Conservation (phyloP, 768 basidiomycete species). For the Podaxis carcinomalis region DNA sequence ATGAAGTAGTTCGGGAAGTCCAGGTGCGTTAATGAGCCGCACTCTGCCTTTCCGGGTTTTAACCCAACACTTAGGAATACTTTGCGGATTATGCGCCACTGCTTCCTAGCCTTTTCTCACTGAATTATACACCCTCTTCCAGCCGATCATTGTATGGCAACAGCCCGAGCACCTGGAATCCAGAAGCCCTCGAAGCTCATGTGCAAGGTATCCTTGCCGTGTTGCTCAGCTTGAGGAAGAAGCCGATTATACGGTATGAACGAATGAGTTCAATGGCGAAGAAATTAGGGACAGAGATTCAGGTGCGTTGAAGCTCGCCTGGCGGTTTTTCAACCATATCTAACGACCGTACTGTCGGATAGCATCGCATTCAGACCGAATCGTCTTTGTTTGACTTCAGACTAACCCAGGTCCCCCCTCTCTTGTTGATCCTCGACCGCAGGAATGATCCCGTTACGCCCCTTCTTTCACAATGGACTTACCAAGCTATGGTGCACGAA, state of each 20-base stretch:
- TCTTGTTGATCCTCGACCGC: slow-evolving; percentile 90
- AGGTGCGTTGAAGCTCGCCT: slow-evolving; percentile 40
- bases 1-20: slow-evolving; percentile 94
- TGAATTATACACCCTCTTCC: slow-evolving; percentile 68
- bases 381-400: slow-evolving; percentile 89
- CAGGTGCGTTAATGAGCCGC: slow-evolving; percentile 54
- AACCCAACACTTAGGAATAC: slow-evolving; percentile 67
- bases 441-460: slow-evolving; percentile 98
- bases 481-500: slow-evolving; percentile 99
- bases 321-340: not conserved
- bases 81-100: slow-evolving; percentile 95
- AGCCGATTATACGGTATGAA: slow-evolving; percentile 91
- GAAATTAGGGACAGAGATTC: slow-evolving; percentile 82
- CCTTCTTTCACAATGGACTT: slow-evolving; percentile 96
- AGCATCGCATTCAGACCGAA: slow-evolving; percentile 82
- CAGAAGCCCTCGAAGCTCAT: slow-evolving; percentile 67
- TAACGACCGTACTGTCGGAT: slow-evolving; percentile 3
- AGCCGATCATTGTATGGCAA: slow-evolving; percentile 68
- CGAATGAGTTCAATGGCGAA: slow-evolving; percentile 90
- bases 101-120: slow-evolving; percentile 80
- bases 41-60: not conserved
- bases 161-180: slow-evolving; percentile 70
- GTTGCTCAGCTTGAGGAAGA: slow-evolving; percentile 92
- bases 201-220: slow-evolving; percentile 82
- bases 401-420: slow-evolving; percentile 79